These are phyloP conservation scores for Terfezia claveryi DNA, from an alignment of 495 filamentous ascomycete species.

Conservation along the genomic window DNA sequence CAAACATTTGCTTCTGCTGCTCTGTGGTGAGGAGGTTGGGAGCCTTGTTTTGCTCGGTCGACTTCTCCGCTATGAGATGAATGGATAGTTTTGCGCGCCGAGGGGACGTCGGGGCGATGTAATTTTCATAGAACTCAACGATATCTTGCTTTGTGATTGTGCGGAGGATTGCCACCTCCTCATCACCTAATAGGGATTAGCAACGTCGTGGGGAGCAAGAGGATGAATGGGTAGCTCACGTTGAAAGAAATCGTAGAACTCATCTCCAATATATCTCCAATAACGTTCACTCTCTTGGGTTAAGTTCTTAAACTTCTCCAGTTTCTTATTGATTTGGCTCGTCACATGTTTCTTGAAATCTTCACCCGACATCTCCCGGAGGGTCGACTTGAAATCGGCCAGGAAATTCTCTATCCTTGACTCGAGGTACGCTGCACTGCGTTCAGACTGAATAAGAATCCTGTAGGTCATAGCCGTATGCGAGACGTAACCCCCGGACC, in stretches of 20 bases:
- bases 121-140: constrained; percentile 53
- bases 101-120: constrained; percentile 51
- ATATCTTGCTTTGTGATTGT: constrained; percentile 56
- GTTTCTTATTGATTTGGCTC: constrained; percentile 64
- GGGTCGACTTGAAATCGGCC: constrained; percentile 32
- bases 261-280: constrained; percentile 65
- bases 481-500: constrained; percentile 47
- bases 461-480: constrained; percentile 61
- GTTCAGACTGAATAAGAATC: constrained; percentile 88
- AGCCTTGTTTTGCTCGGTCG: constrained; percentile 16
- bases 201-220: background rate
- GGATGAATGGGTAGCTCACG: constrained; percentile 28
- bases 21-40: constrained; percentile 17
- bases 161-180: constrained; percentile 54
- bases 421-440: constrained; percentile 60
- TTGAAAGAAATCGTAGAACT: constrained; percentile 73
- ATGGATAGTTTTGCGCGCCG: constrained; percentile 59
- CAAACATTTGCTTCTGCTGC: constrained; percentile 33
- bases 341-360: constrained; percentile 85
- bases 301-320: constrained; percentile 87
- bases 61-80: constrained; percentile 53
- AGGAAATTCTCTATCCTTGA: constrained; percentile 72
- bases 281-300: constrained; percentile 61
- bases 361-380: constrained; percentile 56
- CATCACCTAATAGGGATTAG: constrained; percentile 30